Evolutionary conservation across 2,329 filamentous ascomycete genomes (phyloP).

Genomic region (Falciphora oryzae): DNA sequence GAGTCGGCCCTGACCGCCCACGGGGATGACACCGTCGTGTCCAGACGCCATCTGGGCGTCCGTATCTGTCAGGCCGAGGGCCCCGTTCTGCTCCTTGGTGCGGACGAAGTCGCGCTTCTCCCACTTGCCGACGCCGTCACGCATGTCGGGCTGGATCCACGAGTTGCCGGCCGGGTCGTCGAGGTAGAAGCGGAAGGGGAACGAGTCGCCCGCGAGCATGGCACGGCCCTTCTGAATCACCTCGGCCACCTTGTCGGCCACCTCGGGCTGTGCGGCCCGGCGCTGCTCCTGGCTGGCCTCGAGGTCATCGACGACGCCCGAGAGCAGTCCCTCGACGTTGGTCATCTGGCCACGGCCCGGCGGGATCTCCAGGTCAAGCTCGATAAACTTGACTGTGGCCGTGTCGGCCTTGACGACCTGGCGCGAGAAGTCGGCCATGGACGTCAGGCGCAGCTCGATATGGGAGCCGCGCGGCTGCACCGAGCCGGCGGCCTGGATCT

Average conservation of each 20-base stretch:
- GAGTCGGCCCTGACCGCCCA: slow-evolving; percentile 32
- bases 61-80: slow-evolving; percentile 68
- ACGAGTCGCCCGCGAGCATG: slow-evolving; percentile 71
- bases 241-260: slow-evolving; percentile 70
- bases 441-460: slow-evolving; percentile 75
- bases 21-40: slow-evolving; percentile 45
- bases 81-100: slow-evolving; percentile 78
- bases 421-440: slow-evolving; percentile 68
- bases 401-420: slow-evolving; percentile 91
- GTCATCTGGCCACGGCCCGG: slow-evolving; percentile 85
- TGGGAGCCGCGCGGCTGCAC: slow-evolving; percentile 85
- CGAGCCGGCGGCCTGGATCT: slow-evolving; percentile 85
- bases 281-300: slow-evolving; percentile 76
- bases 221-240: slow-evolving; percentile 68
- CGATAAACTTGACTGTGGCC: slow-evolving; percentile 79
- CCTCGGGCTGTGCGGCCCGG: slow-evolving; percentile 70
- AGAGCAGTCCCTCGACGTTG: slow-evolving; percentile 85
- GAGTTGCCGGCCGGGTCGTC: slow-evolving; percentile 95
- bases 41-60: slow-evolving; percentile 43
- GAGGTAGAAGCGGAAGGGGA: slow-evolving; percentile 82
- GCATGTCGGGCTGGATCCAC: slow-evolving; percentile 85
- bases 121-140: slow-evolving; percentile 80
- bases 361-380: slow-evolving; percentile 89
- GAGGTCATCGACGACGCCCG: slow-evolving; percentile 72
- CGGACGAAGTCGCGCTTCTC: slow-evolving; percentile 77